Percentiles rank a stretch among this genome's conserved stretches.
These are phyloP conservation scores for Periglandula ipomoeae DNA, from an alignment of 2,329 filamentous ascomycete genomes.

Conservation along the genomic window DNA sequence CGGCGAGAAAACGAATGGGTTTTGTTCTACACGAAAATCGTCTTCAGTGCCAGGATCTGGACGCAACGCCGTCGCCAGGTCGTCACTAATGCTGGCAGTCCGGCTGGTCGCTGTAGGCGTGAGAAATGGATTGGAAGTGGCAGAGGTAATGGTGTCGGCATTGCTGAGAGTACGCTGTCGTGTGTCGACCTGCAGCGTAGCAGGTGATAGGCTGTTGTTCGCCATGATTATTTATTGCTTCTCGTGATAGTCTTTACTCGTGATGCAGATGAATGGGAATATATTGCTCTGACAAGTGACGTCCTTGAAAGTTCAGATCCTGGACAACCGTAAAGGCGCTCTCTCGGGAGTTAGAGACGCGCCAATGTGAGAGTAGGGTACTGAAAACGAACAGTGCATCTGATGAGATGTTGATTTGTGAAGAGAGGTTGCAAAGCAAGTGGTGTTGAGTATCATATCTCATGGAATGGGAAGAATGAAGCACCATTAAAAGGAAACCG, in stretches of 20 bases:
- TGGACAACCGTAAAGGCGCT: no score
- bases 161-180: no score
- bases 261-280: no score
- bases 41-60: conserved; percentile 64
- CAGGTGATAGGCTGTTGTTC: neutral
- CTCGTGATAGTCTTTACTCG: no score
- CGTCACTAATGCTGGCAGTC: conserved; percentile 13
- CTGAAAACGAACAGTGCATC: neutral
- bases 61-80: conserved; percentile 46
- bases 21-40: conserved; percentile 63
- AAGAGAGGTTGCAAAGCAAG: neutral
- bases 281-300: no score
- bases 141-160: no score
- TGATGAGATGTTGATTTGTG: neutral
- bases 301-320: no score
- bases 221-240: neutral
- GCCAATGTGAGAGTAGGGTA: neutral
- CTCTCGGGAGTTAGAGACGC: no score
- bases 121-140: conserved; percentile 16
- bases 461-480: neutral
- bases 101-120: conserved; percentile 13
- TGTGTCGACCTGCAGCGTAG: no score
- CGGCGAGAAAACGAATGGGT: conserved; percentile 75
- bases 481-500: neutral
- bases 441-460: neutral